Base-by-base conservation (phyloP, 2,329 filamentous ascomycete species). In the Phialophora macrospora region DNA sequence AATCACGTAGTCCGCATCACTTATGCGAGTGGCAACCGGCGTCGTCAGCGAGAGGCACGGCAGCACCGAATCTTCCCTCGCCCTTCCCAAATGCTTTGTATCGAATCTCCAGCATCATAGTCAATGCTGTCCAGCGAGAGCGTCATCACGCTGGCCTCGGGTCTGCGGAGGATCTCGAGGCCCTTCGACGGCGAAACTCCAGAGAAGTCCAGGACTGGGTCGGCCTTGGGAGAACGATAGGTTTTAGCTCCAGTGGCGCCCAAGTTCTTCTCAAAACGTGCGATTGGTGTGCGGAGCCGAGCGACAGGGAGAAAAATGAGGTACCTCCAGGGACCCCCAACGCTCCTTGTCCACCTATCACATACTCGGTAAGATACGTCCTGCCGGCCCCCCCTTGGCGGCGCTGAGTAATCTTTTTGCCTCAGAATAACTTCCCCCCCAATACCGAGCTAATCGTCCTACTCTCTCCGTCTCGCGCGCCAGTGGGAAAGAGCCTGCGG, bases 331-430 rank as follows among this genome's bases (percentile, higher is more conserved):
- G 14, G 34, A 38, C 34, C 14, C 34, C 12, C 34, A 38, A 49
- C n/a, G 11, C n/a, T 17, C 48, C 20, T 7, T 6, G 12, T 9
- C 14, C 28, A 28, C 52, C 52, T 6, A 55, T 55, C 26, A 34
- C 9, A 9, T 4, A n/a, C n/a, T n/a, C n/a, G n/a, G n/a, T n/a
- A n/a, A n/a, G n/a, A n/a, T 32, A 1, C 51, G 28, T 55, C 17
- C 11, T 55, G 17, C 11, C 26, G 20, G 8, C 11, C 17, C 17
- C 17, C 17, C 24, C 52, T 55, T 55, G 52, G 52, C 52, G 52
- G 22, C 12, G 52, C 52, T 55, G 52, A 55, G 52, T 55, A 55
- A 55, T 55, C 28, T 11, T n/a, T 8, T 14, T 8, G 48, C 48
- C 24, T 17, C 6, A 4, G 48, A 22, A 51, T 51, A 26, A 26